Evolutionary conservation across 371 early-diverging fungal genomes (phyloP), one percentile per base, ranked within the genome.

Genomic region (Amoeboaphelidium protococcarum): DNA sequence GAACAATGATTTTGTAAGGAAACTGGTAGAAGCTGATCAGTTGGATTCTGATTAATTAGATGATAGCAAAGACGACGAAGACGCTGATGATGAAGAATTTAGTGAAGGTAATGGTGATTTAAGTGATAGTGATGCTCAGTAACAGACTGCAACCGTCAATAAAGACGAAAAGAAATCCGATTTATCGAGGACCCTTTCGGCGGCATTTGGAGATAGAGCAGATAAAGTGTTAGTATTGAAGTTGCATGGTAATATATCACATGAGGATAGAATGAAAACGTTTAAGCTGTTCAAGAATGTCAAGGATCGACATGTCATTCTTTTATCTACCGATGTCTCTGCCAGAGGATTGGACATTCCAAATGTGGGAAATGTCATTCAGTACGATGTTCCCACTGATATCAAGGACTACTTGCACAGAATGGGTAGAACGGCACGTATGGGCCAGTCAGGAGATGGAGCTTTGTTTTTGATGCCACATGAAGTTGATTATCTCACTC

Each of bases 331-430:
- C 0, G 98, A 97, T 63, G 88, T 99, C 6, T 92, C 91, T 10
- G 90, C 96, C 4, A 78, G 99, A 60, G 99, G 99, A 46, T 65
- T 99, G 37, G 98, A 99, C 72, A 62, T 97, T 51, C 82, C 92
- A 21, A 72, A 86, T 53, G 83, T 97, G 23, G 72, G 80, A 24
- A 68, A 71, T 42, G 85, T 99, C 52, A 67, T 98, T 37, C 98
- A 99, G 60, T 95, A 80, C 52, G 99, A 99, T 61, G 75, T 88
- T n/a, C 99, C 99, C 3, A 66, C 78, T 20, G 87, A 83, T 59
- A 58, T 82, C 19, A 72, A 76, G 45, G 88, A 87, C 47, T 97
- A 92, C 61, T 80, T 95, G 26, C 99, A 99, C 65, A 77, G 98
- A 54, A 80, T 82, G 16, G 99, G 99, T 23, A 76, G 99, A 44